Evolutionary conservation across 495 filamentous ascomycete genomes (phyloP), one percentile per base, ranked within the genome.

Genomic region (Apodospora peruviana): DNA sequence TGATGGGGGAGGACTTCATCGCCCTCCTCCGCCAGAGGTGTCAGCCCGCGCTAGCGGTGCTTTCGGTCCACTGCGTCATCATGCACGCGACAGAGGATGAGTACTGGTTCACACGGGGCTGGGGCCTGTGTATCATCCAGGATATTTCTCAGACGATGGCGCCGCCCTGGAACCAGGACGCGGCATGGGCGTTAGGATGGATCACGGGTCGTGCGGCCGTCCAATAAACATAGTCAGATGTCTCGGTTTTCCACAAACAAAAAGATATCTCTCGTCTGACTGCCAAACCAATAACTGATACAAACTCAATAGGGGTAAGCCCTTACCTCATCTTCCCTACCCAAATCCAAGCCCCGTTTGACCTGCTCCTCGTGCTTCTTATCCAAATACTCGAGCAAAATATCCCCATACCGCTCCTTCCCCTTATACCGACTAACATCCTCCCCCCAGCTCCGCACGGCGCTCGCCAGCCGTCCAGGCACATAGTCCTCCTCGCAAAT

Each of bases 391-490:
- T 90, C 86, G 55, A 95, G 66, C 63, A 96, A 64, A 3, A 94
- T 83, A 27, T 87, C 84, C 51, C 78, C 75, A 68, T 88, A 95
- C 61, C 73, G 80, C 58, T 89, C 87, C 70, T 77, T 84, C 17
- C 90, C 90, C 71, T 94, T 94, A 65, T 96, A 95, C 66, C 69
- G 70, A 25, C 79, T 77, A 9, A 95, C 90, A 75, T 93, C 86
- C 42, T 88, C 83, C 1, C 85, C 86, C 90, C 90, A 95, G 68
- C 87, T 94, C 49, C 90, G 67, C 11, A 91, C 65, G 20, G 83
- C 87, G 50, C 79, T 82, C 24, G 86, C 86, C 61, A 91, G 59
- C 39, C 87, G 56, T 0, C 86, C 86, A 0, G 87, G 85, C 7
- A 89, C 84, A 59, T 81, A 85, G 16, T 76, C 75, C 69, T 90